Evolutionary conservation across 257 asterid species (phyloP), one percentile per base, ranked within the genome.

Genomic region (Eustoma russellianum): DNA sequence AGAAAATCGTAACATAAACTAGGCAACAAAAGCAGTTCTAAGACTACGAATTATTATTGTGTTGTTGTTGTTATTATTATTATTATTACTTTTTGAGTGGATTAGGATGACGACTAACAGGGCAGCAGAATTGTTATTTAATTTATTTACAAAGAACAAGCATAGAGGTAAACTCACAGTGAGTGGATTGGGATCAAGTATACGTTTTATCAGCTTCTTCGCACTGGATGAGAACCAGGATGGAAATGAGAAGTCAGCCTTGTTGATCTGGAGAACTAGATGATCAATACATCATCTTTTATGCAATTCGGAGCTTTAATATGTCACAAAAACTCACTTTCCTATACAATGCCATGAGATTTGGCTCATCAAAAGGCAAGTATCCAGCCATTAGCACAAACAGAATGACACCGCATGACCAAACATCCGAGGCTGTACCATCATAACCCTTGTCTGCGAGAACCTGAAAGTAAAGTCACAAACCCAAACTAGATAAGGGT

Each of bases 341-440:
- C 66, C 63, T 78, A 65, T 81, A 83, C 71, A 86, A 68, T 57
- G 72, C 55, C 51, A 55, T 5, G 53, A 86, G 78, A 64, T 68
- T 83, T 62, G 86, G 79, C 69, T 86, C 86, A 57, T 86, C 81
- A 34, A 86, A 86, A 51, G 94, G 95, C 47, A 86, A 71, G 70
- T 77, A 86, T 55, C 86, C 94, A 52, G 94, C 83, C 83, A 83
- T 79, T 47, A 86, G 70, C 62, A 86, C 96, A 68, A 81, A 86
- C 24, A 86, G 83, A 70, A 86, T 86, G 71, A 86, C 91, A 46
- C 95, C 95, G 64, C 88, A 83, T 57, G 95, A 86, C 95, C 95
- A 86, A 43, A 86, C 61, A 75, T 86, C 95, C 53, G 88, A 75
- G 46, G 94, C 55, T 47, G 86, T 74, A 66, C 96, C 96, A 72